These are phyloP conservation scores for Tulasnella sp. DNA, from an alignment of 768 basidiomycete species.

Conservation along the genomic window DNA sequence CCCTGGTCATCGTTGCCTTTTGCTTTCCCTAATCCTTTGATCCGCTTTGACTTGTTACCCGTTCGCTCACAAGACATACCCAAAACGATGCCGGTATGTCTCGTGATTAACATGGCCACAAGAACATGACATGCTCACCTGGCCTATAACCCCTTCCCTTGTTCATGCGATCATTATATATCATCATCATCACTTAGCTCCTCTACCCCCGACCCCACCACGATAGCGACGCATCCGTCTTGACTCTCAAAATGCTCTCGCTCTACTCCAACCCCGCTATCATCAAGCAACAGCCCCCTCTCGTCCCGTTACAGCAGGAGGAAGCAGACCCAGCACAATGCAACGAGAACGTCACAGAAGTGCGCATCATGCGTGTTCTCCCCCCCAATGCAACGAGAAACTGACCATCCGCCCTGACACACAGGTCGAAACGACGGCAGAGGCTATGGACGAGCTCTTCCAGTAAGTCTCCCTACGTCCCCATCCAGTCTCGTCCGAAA, in stretches of 20 bases:
- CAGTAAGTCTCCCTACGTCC: background rate
- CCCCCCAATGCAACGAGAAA: background rate
- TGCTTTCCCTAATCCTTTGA: background rate
- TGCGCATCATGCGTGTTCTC: background rate
- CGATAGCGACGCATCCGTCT: conserved; percentile 4
- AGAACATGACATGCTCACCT: background rate
- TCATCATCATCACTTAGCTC: background rate
- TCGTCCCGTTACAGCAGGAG: background rate
- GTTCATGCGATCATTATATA: background rate
- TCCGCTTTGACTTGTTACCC: background rate
- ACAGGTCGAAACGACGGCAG: background rate
- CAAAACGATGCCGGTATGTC: conserved; percentile 2
- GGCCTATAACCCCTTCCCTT: background rate
- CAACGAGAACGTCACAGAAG: conserved; percentile 15
- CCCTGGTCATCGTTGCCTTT: background rate
- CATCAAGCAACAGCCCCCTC: background rate
- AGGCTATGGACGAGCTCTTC: conserved; percentile 15
- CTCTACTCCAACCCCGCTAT: conserved; percentile 1
- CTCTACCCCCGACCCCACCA: conserved; percentile 10
- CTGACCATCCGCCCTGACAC: background rate
- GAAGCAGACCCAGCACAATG: background rate
- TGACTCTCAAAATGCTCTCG: conserved; percentile 14
- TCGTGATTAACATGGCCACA: background rate
- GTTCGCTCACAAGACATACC: background rate
- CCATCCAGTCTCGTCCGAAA: background rate